Evolutionary conservation across 495 filamentous ascomycete genomes (phyloP).

Genomic region (Penicillium egyptiacum): DNA sequence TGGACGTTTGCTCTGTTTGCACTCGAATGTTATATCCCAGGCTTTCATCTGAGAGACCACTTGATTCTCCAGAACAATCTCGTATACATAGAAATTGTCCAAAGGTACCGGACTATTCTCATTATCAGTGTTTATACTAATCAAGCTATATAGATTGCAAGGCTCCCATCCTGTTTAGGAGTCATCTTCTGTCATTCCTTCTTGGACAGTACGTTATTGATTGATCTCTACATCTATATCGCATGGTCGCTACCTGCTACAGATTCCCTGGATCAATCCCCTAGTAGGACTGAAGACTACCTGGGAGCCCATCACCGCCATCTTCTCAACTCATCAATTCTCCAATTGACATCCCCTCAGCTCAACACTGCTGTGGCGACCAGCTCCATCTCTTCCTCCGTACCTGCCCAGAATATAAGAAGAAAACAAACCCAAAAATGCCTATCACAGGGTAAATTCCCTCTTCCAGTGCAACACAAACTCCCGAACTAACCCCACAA

Average conservation of each 20-base stretch:
- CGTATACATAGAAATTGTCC: constrained; percentile 1
- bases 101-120: neutral
- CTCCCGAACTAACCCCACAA: constrained; percentile 5
- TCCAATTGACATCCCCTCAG: neutral
- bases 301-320: neutral
- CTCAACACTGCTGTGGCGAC: neutral
- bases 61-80: neutral
- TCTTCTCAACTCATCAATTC: neutral
- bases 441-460: constrained; percentile 35
- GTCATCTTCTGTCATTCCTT: neutral
- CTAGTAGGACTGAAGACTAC: neutral
- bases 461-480: neutral
- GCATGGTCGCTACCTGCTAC: neutral
- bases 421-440: constrained; percentile 21
- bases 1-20: constrained; percentile 15
- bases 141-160: constrained; percentile 1
- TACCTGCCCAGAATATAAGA: neutral
- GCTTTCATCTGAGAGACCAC: neutral
- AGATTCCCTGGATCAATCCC: neutral
- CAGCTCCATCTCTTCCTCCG: neutral
- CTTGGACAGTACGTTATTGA: neutral
- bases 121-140: neutral
- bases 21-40: neutral
- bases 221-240: neutral
- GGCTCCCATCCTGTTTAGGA: neutral